Base-by-base conservation (phyloP, 768 basidiomycete genomes). In the Serendipita vermifera region DNA sequence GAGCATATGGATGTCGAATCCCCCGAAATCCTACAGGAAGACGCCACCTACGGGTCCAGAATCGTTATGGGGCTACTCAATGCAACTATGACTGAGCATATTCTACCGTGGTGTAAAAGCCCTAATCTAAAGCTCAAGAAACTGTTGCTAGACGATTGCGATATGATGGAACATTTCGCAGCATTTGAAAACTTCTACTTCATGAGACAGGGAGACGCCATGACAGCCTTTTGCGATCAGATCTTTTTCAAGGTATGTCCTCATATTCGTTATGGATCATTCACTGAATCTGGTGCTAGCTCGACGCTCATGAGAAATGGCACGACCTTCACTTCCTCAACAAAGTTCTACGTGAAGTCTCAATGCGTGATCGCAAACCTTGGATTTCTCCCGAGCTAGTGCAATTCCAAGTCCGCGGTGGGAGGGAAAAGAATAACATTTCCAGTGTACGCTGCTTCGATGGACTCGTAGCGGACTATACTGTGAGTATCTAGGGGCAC, bases 281-380 rank as follows among this genome's bases (percentile, higher is more conserved):
- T 20, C 20, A 24, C n/a, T 5, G 5, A 40, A 3, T 14, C 32
- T 60, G 7, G 57, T n/a, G 48, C 3, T 55, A 89, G 86, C 87
- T 89, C 78, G 85, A 90, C 60, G 71, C 71, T n/a, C 72, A 75
- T 43, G 79, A 83, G 63, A 54, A 62, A 3, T 91, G 87, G 87
- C 74, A 69, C 41, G 88, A 90, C 64, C 87, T 87, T 64, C 88
- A 91, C 68, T 86, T 85, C 67, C 66, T 90, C 55, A 90, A 90
- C 62, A 82, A 78, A 27, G 79, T 82, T 7, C 87, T 91, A 64
- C 71, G 72, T 17, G 84, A 88, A 51, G 75, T 83, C 27, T 72
- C 82, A 33, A n/a, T 69, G 71, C n/a, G 62, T 69, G 3, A 69
- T 71, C 43, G 68, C 70, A 32, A 54, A 29, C 14, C 27, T 40